These are phyloP conservation scores for Ophiostoma ulmi DNA, from an alignment of 2,329 filamentous ascomycete species.

Conservation along the genomic window DNA sequence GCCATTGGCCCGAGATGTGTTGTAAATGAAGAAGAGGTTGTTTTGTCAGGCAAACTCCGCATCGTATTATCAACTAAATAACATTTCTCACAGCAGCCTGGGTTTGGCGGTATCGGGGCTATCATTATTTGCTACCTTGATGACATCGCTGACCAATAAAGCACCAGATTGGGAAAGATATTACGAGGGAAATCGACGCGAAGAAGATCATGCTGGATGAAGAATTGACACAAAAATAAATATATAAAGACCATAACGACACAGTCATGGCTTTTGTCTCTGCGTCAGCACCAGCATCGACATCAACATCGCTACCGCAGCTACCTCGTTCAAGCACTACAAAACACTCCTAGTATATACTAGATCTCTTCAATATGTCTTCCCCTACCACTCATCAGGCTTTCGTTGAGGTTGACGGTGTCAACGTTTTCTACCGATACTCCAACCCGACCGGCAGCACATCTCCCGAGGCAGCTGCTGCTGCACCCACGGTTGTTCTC, in stretches of 20 bases:
- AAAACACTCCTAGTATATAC: neutral
- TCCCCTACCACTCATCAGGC: neutral
- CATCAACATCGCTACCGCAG: slow-evolving; percentile 5
- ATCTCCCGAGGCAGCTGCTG: slow-evolving; percentile 9
- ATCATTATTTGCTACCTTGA: neutral
- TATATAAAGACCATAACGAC: neutral
- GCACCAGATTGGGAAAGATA: neutral
- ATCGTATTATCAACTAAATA: neutral
- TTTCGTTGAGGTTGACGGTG: slow-evolving; percentile 30
- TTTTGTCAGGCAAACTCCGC: neutral
- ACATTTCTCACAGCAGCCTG: neutral
- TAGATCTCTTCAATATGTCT: neutral
- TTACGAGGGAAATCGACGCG: neutral
- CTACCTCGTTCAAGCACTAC: neutral
- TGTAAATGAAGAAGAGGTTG: neutral
- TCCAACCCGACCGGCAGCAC: slow-evolving; percentile 28
- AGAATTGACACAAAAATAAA: neutral
- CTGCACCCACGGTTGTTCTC: slow-evolving; percentile 38
- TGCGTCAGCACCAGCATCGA: neutral
- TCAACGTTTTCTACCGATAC: slow-evolving; percentile 41
- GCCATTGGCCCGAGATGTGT: neutral
- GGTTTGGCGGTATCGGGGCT: neutral
- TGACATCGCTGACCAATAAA: neutral
- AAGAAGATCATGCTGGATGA: neutral
- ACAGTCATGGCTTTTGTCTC: neutral